These are phyloP conservation scores for Phytophthora pinifolia DNA, from an alignment of 352 stramenopile genomes.

Conservation along the genomic window DNA sequence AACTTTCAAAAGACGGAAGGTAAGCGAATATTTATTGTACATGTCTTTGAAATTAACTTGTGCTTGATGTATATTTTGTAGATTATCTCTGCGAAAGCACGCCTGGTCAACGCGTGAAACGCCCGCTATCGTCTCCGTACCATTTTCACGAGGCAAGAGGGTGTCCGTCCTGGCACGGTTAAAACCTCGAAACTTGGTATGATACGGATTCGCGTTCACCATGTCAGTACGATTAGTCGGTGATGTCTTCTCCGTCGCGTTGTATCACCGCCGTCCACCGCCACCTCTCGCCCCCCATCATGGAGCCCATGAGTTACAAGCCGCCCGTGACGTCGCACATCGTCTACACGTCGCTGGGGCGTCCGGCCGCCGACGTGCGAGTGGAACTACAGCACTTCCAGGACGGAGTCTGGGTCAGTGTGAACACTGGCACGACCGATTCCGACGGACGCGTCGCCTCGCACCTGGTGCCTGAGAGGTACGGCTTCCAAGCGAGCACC, in stretches of 20 bases:
- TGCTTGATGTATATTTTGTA: not conserved
- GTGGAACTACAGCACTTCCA: constrained; percentile 66
- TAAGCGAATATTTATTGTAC: not conserved
- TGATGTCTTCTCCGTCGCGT: constrained; percentile 18
- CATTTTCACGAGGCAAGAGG: constrained; percentile 13
- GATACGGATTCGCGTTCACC: too few species aligned
- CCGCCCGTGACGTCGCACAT: constrained; percentile 87
- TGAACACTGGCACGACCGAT: constrained; percentile 59
- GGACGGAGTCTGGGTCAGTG: constrained; percentile 30
- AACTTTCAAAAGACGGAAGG: constrained; percentile 12
- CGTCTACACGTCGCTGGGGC: constrained; percentile 80
- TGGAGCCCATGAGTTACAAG: constrained; percentile 48
- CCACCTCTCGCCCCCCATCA: constrained; percentile 26
- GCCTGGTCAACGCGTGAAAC: constrained; percentile 17
- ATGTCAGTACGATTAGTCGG: too few species aligned
- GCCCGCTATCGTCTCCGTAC: constrained; percentile 8
- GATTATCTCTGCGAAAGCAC: constrained; percentile 8
- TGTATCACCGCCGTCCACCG: constrained; percentile 17
- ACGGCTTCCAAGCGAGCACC: constrained; percentile 43
- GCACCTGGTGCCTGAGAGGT: not conserved
- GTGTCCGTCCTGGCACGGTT: too few species aligned
- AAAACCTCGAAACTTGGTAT: too few species aligned
- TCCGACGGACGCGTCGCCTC: constrained; percentile 45
- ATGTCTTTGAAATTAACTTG: not conserved
- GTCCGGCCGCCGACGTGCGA: constrained; percentile 65